A percentile compares a stretch with the other conserved stretches of the same genome.
phyloP scores from a whole-genome alignment of 106 monocot species.

The Phalaenopsis aphrodite region DNA sequence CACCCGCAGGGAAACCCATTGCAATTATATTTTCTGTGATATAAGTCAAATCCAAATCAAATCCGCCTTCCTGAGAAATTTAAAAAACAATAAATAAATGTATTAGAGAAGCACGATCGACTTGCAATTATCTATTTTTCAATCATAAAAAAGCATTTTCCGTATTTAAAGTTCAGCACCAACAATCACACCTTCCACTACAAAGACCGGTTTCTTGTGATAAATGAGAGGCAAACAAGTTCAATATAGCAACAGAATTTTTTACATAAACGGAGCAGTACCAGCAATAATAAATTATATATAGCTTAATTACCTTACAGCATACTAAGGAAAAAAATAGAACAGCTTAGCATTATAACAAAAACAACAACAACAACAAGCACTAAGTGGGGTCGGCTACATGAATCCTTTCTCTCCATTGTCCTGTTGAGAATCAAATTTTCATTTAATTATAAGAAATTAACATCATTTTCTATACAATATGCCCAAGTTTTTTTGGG shows the following conservation, averaged over 20 bases:
- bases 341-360: neutral
- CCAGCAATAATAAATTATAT: neutral
- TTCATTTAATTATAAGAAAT: too few species aligned
- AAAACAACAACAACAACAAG: neutral
- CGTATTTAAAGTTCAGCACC: neutral
- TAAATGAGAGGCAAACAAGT: neutral
- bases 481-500: too few species aligned
- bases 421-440: too few species aligned
- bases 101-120: neutral
- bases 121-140: neutral
- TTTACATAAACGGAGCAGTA: neutral
- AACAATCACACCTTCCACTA: neutral
- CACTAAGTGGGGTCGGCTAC: too few species aligned
- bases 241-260: neutral
- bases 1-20: constrained; percentile 98
- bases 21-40: constrained; percentile 98
- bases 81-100: neutral
- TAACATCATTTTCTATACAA: too few species aligned
- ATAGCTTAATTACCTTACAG: neutral
- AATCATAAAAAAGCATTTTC: constrained; percentile 1
- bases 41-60: constrained; percentile 95
- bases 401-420: too few species aligned
- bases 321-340: neutral
- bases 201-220: neutral
- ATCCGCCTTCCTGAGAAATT: constrained; percentile 77